phyloP scores from a whole-genome alignment of 1,139 yeast species.

The Kluyveromyces sp. region DNA sequence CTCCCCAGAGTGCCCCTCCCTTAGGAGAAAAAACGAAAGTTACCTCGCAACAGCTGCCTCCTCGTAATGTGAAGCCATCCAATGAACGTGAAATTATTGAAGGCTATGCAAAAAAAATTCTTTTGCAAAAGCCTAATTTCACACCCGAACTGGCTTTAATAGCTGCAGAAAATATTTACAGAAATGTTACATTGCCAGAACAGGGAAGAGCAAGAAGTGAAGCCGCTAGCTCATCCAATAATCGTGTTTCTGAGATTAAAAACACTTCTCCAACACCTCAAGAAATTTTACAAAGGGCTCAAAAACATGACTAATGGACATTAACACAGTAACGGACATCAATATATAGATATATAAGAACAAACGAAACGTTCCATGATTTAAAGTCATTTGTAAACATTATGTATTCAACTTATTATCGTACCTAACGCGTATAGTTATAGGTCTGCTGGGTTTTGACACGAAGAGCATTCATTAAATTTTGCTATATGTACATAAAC shows the following conservation, averaged over 20 bases:
- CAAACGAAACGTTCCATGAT: too few relatives aligned
- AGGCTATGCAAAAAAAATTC: constrained; percentile 24
- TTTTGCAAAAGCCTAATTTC: constrained; percentile 27
- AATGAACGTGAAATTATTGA: constrained; percentile 28
- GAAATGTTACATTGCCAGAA: constrained; percentile 12
- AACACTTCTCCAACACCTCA: constrained; percentile 28
- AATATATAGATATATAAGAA: too few relatives aligned
- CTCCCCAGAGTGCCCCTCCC: constrained; percentile 8
- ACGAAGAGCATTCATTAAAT: too few relatives aligned
- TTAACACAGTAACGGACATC: too few relatives aligned
- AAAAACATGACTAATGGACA: constrained; percentile 11
- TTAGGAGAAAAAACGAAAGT: constrained; percentile 7
- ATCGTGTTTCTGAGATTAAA: constrained; percentile 4
- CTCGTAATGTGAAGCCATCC: constrained; percentile 10
- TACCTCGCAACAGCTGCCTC: constrained; percentile 14
- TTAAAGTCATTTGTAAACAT: background rate
- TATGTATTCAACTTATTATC: background rate
- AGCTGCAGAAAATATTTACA: constrained; percentile 28
- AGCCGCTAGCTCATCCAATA: constrained; percentile 12
- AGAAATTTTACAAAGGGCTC: constrained; percentile 28
- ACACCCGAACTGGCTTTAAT: constrained; percentile 27
- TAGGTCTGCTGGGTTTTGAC: too few relatives aligned
- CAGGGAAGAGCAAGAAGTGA: constrained; percentile 10
- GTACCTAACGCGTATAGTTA: background rate
- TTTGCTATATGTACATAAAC: background rate